These are phyloP conservation scores for Trebouxiophyceae sp. DNA, from an alignment of 163 green algal genomes.

Conservation along the genomic window DNA sequence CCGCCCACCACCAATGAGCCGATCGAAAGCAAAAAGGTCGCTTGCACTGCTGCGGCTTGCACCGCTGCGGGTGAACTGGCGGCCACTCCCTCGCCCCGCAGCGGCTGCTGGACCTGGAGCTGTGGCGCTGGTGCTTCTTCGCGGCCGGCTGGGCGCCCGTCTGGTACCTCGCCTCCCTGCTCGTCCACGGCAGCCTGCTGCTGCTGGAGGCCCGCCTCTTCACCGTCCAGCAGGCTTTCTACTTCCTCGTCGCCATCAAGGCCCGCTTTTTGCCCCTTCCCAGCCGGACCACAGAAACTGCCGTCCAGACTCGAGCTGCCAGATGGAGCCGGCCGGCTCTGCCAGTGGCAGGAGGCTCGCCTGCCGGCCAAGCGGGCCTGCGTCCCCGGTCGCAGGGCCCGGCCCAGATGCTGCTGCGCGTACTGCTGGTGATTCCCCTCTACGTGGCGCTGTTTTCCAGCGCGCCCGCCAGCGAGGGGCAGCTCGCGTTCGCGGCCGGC, in stretches of 20 bases:
- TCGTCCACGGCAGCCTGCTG: slow-evolving; percentile 11
- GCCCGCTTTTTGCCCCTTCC: slow-evolving; percentile 3
- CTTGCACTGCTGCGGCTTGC: too few relatives aligned
- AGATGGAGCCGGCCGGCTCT: too few relatives aligned
- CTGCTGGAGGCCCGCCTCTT: slow-evolving; percentile 19
- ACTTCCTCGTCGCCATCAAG: slow-evolving; percentile 20
- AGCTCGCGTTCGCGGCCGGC: slow-evolving; percentile 4
- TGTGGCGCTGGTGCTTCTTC: slow-evolving; percentile 28
- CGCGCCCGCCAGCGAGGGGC: slow-evolving; percentile 3
- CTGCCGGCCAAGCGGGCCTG: not conserved
- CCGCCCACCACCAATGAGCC: too few relatives aligned
- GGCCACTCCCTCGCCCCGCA: too few relatives aligned
- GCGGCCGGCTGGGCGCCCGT: slow-evolving; percentile 15
- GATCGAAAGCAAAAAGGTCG: too few relatives aligned
- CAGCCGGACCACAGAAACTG: not conserved
- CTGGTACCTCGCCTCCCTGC: slow-evolving; percentile 7
- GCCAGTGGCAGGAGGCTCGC: too few relatives aligned
- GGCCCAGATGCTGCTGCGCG: slow-evolving; percentile 3
- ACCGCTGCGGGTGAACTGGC: too few relatives aligned
- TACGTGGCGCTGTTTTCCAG: slow-evolving; percentile 20
- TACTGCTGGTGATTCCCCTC: slow-evolving; percentile 16
- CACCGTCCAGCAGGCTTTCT: slow-evolving; percentile 17
- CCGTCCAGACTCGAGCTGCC: not conserved
- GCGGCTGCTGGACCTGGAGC: slow-evolving; percentile 12
- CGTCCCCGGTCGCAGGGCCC: not conserved